Evolutionary conservation across 2,329 filamentous ascomycete species (phyloP).

Genomic region (Grosmannia clavigera): DNA sequence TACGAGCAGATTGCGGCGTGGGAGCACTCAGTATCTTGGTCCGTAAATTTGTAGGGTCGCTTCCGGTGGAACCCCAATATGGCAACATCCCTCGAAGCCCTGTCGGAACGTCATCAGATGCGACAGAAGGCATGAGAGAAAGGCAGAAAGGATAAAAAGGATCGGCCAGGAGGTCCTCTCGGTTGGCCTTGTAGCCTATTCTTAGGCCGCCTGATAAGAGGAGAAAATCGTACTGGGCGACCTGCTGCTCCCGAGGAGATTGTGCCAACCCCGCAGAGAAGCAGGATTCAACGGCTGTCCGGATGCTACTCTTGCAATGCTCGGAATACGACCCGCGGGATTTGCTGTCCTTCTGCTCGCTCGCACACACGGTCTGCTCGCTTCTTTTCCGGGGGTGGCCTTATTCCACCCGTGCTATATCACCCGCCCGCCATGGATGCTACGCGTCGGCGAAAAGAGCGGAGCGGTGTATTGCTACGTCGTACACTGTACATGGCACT

Average conservation of each 20-base stretch:
- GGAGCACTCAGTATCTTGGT: background rate
- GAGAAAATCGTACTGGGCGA: background rate
- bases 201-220: background rate
- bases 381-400: no score
- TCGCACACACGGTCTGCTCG: background rate
- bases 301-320: background rate
- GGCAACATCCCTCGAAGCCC: background rate
- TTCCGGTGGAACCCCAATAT: background rate
- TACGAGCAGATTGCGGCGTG: background rate
- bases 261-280: background rate
- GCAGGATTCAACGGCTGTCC: background rate
- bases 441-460: background rate
- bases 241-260: background rate
- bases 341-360: background rate
- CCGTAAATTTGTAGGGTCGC: background rate
- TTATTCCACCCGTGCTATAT: no score
- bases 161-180: background rate
- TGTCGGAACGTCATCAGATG: background rate
- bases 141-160: background rate
- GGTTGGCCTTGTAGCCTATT: background rate
- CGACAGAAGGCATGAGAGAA: background rate
- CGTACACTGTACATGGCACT: no score
- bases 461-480: background rate
- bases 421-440: background rate
- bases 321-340: background rate